Base-by-base conservation (phyloP, 768 basidiomycete genomes). In the Boletus subparvulus region DNA sequence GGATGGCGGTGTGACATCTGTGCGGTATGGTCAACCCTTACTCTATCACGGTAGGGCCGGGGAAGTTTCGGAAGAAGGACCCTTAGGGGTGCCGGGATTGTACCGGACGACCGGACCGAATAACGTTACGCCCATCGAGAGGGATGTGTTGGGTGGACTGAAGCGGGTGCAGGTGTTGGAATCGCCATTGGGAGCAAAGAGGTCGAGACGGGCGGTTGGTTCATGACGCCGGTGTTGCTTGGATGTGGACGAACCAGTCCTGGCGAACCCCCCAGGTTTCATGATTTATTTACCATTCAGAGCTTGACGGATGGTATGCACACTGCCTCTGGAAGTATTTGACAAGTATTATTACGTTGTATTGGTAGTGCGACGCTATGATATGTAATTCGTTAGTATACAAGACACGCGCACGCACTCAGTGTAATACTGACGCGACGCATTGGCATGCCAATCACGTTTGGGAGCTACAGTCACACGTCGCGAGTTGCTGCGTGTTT, bases 41-140 rank as follows among this genome's bases (percentile, higher is more conserved):
- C 47, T 52, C 9, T 52, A 58, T 49, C 64, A 57, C 35, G 58
- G 48, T 28, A 63, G 59, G 62, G 58, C 55, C 50, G 67, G 61
- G 30, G 71, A 65, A 26, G 36, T 36, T 40, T 52, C 53, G 46
- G 66, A 60, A 32, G 69, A 62, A 59, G 54, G 52, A 30, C 39
- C 61, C 32, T 62, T 52, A 57, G 61, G 59, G 35, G 9, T 14
- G 55, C 48, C 55, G 45, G 66, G 59, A 47, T 55, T 58, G 50
- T 59, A 46, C 60, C 62, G 62, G 47, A 19, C 45, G 28, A 43
- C 50, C 33, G 54, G 62, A 1, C 32, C 39, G 40, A 74, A 77
- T 61, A 82, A 83, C 59, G 80, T 83, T 54, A 85, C 83, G 16
- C 84, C 85, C 32, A 75, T 84, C 33, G 76, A 82, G 55, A 78